Evolutionary conservation across 495 filamentous ascomycete species (phyloP).

Genomic region (Penicillium dipodomyicola): DNA sequence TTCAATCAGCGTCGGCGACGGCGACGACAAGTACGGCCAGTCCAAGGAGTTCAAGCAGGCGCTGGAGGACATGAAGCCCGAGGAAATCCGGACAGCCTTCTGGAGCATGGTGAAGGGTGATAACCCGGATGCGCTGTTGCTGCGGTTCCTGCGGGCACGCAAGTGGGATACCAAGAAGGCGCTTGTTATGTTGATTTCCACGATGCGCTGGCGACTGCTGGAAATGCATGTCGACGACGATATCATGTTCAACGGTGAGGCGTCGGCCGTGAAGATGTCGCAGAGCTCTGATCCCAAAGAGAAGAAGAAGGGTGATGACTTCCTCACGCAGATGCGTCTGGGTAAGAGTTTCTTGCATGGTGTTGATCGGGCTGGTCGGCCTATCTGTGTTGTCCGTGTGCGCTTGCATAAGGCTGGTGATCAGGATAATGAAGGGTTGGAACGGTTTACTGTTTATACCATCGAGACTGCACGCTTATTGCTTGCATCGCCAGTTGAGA

Average conservation of each 20-base stretch:
- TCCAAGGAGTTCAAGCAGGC: constrained; percentile 81
- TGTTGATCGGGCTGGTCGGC: constrained; percentile 76
- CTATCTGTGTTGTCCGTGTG: constrained; percentile 83
- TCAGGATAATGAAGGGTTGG: constrained; percentile 74
- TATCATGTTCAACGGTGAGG: constrained; percentile 78
- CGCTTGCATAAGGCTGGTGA: constrained; percentile 77
- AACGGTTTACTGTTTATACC: constrained; percentile 87
- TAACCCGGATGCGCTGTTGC: constrained; percentile 80
- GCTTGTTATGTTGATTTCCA: constrained; percentile 89
- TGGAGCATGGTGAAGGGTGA: constrained; percentile 98
- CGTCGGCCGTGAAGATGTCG: constrained; percentile 56
- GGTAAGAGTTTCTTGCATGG: constrained; percentile 97
- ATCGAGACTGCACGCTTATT: constrained; percentile 91
- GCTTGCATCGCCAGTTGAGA: constrained; percentile 77
- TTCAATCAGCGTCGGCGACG: constrained; percentile 47
- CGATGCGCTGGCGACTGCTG: constrained; percentile 82
- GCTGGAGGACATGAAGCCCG: constrained; percentile 69
- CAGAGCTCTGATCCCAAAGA: constrained; percentile 52
- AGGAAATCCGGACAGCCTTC: constrained; percentile 75
- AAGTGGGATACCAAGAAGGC: constrained; percentile 97
- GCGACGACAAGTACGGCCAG: constrained; percentile 91
- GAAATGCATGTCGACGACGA: constrained; percentile 86
- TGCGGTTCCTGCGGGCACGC: constrained; percentile 86
- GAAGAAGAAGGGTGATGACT: constrained; percentile 73
- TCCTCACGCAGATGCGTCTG: constrained; percentile 77